Conservation (phyloP, 208 protist species). For the Trypanosoma scelopori region DNA sequence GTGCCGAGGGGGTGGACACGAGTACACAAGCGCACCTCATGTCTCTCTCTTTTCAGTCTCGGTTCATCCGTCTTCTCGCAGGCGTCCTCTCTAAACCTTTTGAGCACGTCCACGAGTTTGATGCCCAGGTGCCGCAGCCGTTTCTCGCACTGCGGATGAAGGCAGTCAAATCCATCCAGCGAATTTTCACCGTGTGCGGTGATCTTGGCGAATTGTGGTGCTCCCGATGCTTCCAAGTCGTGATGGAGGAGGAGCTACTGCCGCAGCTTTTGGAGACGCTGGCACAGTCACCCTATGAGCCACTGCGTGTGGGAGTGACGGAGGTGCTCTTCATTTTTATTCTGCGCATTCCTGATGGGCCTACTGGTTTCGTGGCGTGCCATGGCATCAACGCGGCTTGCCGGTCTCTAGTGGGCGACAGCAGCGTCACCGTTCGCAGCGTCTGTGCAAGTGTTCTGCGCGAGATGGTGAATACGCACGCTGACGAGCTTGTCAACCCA, state of each 20-base stretch:
- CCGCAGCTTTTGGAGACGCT: conserved; percentile 12
- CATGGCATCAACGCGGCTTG: conserved; percentile 5
- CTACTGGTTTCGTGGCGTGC: conserved; percentile 1
- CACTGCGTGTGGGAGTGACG: conserved; percentile 4
- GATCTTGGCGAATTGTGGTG: not conserved
- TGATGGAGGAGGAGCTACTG: conserved; percentile 6
- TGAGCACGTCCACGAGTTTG: conserved; percentile 15
- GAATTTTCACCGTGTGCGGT: conserved; percentile 6
- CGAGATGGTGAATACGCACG: conserved; percentile 8
- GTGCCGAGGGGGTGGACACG: not conserved
- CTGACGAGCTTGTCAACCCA: conserved; percentile 1
- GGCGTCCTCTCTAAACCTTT: conserved; percentile 10
- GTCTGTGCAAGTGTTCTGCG: conserved; percentile 20
- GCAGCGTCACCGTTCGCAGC: conserved; percentile 8
- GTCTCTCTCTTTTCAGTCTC: conserved; percentile 9
- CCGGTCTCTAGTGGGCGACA: conserved; percentile 3
- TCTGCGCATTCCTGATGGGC: conserved; percentile 9
- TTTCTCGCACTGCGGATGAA: conserved; percentile 25
- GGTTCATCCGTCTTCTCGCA: conserved; percentile 14
- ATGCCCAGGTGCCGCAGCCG: conserved; percentile 8
- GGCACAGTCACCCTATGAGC: conserved; percentile 16
- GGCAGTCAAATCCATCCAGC: conserved; percentile 6
- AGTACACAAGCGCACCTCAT: not conserved
- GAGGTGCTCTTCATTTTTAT: conserved; percentile 24
- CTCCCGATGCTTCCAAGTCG: conserved; percentile 4